A percentile compares a stretch with the other conserved stretches of the same genome.
Evolutionary conservation across 495 filamentous ascomycete species (phyloP).

Genomic region (Aspergillus egyptiacus): DNA sequence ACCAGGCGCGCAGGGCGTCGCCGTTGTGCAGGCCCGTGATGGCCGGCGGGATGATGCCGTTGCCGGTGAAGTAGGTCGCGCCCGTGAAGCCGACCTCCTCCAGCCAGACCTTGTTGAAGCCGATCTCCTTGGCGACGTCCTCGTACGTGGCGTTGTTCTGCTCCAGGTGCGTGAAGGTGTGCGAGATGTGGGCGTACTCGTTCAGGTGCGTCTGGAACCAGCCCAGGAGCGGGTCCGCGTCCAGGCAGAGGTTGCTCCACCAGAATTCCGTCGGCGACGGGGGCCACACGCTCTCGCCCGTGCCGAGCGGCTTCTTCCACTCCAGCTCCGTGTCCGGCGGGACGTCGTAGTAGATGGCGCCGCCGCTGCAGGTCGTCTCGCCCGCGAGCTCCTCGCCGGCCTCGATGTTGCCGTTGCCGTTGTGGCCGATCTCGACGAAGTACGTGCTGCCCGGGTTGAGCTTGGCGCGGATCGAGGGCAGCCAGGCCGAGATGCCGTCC

Average conservation of each 20-base stretch:
- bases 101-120: conserved; percentile 56
- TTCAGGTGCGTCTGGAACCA: conserved; percentile 49
- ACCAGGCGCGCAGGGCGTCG: conserved; percentile 54
- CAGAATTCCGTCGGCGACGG: conserved; percentile 36
- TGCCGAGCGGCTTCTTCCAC: conserved; percentile 53
- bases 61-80: conserved; percentile 38
- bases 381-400: conserved; percentile 29
- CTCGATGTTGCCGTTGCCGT: conserved; percentile 57
- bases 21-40: conserved; percentile 63
- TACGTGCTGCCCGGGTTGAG: conserved; percentile 51
- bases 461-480: conserved; percentile 42
- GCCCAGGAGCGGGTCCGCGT: conserved; percentile 42
- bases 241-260: conserved; percentile 44
- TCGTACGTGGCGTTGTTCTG: conserved; percentile 56
- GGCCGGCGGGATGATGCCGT: conserved; percentile 56
- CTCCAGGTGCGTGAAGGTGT: conserved; percentile 58
- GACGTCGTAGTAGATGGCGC: conserved; percentile 33
- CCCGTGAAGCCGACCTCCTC: conserved; percentile 42
- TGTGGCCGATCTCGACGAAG: conserved; percentile 54
- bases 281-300: conserved; percentile 52
- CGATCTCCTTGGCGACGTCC: conserved; percentile 52
- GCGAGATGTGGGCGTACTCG: conserved; percentile 51
- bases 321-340: conserved; percentile 47
- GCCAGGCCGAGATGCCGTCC: conserved; percentile 44
- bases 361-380: conserved; percentile 25